Percentiles rank a stretch among this genome's conserved stretches.
Evolutionary conservation across 805 yeast species (phyloP).

Genomic region (Cyberlindnera maclurae): DNA sequence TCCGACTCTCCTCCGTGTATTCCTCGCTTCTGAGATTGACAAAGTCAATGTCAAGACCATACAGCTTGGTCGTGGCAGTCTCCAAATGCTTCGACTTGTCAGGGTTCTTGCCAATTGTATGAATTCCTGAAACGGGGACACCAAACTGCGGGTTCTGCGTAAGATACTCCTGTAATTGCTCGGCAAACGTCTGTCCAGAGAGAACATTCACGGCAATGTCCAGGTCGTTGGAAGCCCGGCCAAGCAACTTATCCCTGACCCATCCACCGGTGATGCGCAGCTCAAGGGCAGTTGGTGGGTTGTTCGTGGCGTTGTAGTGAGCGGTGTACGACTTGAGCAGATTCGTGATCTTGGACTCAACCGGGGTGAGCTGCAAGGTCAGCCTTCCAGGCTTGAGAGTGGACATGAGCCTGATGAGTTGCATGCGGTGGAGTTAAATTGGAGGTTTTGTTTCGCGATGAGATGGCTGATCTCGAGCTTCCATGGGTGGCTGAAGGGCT

Average conservation of each 20-base stretch:
- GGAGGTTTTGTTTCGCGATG: background rate
- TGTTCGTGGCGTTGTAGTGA: conserved; percentile 4
- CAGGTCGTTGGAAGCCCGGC: conserved; percentile 73
- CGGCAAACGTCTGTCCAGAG: conserved; percentile 84
- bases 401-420: background rate
- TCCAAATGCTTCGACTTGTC: conserved; percentile 94
- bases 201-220: conserved; percentile 85
- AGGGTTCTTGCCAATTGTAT: conserved; percentile 86
- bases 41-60: conserved; percentile 83
- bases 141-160: conserved; percentile 27
- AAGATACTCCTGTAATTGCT: conserved; percentile 47
- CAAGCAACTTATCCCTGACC: conserved; percentile 92
- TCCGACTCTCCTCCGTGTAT: conserved; percentile 75
- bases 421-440: background rate
- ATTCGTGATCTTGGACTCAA: conserved; percentile 35
- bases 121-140: conserved; percentile 42
- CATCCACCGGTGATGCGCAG: conserved; percentile 94
- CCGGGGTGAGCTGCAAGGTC: conserved; percentile 25
- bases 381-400: no score
- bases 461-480: no score
- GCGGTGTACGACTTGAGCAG: conserved; percentile 34
- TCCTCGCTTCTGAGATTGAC: conserved; percentile 87
- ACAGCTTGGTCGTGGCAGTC: conserved; percentile 87
- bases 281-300: conserved; percentile 28
- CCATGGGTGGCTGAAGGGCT: no score